Conservation (phyloP, 768 basidiomycete species). For the Pleurotus salmoneostramineus region DNA sequence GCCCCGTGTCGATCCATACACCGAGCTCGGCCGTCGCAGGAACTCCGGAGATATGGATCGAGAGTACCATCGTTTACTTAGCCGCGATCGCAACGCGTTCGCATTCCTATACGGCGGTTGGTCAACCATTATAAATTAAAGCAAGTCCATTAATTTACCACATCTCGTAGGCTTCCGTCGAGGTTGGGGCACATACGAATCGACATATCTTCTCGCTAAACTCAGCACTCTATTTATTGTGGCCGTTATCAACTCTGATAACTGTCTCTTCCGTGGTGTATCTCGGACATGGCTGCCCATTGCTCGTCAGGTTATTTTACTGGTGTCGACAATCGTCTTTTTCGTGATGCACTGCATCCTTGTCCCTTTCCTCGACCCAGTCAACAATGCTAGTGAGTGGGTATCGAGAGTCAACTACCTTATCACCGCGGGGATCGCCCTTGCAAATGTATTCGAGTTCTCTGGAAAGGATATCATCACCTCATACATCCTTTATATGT, state of each 20-base stretch:
- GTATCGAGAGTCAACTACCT: constrained; percentile 69
- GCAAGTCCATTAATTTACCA: constrained; percentile 5
- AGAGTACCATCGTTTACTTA: constrained; percentile 66
- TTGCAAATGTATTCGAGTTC: constrained; percentile 57
- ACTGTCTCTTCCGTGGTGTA: constrained; percentile 64
- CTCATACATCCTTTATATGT: constrained; percentile 66
- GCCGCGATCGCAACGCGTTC: constrained; percentile 63
- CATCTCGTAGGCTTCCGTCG: constrained; percentile 55
- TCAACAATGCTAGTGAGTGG: constrained; percentile 76
- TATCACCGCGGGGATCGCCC: constrained; percentile 56
- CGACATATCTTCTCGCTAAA: constrained; percentile 66
- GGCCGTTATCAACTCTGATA: constrained; percentile 64
- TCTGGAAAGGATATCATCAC: constrained; percentile 52
- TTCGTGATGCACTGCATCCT: constrained; percentile 58
- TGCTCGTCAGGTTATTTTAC: constrained; percentile 57
- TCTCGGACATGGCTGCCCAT: constrained; percentile 48
- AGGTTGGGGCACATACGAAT: constrained; percentile 64
- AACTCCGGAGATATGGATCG: constrained; percentile 54
- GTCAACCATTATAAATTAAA: constrained; percentile 12
- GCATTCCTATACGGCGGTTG: constrained; percentile 67
- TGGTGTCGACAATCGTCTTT: constrained; percentile 53
- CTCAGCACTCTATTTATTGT: constrained; percentile 62
- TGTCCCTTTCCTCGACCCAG: constrained; percentile 64
- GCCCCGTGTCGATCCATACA: constrained; percentile 63
- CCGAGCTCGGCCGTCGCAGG: constrained; percentile 65